Evolutionary conservation across 2,329 filamentous ascomycete genomes (phyloP).

Genomic region (Ilyonectria robusta): DNA sequence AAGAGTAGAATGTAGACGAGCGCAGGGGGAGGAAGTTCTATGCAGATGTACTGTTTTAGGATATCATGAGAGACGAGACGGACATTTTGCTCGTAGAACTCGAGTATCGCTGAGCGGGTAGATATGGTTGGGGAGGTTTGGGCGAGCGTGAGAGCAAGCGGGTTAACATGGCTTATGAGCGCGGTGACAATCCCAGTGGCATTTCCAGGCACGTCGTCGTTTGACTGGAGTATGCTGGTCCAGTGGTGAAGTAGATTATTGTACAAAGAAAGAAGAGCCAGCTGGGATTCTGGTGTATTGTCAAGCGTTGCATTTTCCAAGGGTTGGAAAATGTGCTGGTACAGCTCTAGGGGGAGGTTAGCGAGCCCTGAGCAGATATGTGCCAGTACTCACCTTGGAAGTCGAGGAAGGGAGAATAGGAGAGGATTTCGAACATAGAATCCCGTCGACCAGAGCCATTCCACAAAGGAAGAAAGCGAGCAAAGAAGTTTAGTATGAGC

Average conservation of each 20-base stretch:
- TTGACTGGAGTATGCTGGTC: slow-evolving; percentile 62
- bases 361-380: slow-evolving; percentile 12
- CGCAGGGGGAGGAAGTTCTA: slow-evolving; percentile 76
- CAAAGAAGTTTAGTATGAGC: slow-evolving; percentile 65
- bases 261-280: slow-evolving; percentile 77
- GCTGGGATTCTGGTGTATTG: slow-evolving; percentile 66
- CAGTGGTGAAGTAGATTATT: slow-evolving; percentile 75
- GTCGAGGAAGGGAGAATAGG: slow-evolving; percentile 66
- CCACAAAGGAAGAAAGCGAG: slow-evolving; percentile 71
- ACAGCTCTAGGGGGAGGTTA: slow-evolving; percentile 62
- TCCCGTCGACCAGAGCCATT: slow-evolving; percentile 70
- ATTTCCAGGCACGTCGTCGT: slow-evolving; percentile 52
- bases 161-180: slow-evolving; percentile 65
- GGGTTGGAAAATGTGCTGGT: slow-evolving; percentile 62
- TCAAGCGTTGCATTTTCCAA: slow-evolving; percentile 68
- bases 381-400: slow-evolving; percentile 65
- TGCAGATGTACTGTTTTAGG: slow-evolving; percentile 69
- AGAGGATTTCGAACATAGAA: slow-evolving; percentile 70
- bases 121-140: slow-evolving; percentile 64
- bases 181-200: slow-evolving; percentile 57
- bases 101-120: slow-evolving; percentile 71
- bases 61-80: slow-evolving; percentile 66
- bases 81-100: slow-evolving; percentile 78
- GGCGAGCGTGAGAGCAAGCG: slow-evolving; percentile 71
- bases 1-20: slow-evolving; percentile 82